Conservation (phyloP, 2,329 filamentous ascomycete genomes). For the Penicillium carneum region DNA sequence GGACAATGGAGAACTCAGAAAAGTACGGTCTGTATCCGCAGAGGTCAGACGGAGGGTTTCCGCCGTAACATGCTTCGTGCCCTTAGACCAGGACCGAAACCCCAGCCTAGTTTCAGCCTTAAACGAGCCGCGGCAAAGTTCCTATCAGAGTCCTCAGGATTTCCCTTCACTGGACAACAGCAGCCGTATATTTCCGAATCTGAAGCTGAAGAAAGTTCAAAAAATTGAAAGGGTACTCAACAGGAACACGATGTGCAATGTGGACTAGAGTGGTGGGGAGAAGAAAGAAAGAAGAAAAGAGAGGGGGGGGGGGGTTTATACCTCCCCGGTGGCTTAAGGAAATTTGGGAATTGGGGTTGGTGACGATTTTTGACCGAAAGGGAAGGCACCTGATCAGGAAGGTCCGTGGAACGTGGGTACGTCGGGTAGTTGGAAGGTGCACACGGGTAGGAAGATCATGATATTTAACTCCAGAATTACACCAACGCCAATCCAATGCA, state of each 20-base stretch:
- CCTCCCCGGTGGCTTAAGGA: not conserved
- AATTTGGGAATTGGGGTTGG: not conserved
- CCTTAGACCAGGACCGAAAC: not conserved
- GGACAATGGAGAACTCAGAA: too few relatives aligned
- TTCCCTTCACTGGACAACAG: too few relatives aligned
- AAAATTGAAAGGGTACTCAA: too few relatives aligned
- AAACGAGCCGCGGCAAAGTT: too few relatives aligned
- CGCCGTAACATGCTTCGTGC: not conserved
- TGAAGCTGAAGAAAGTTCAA: too few relatives aligned
- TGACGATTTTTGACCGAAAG: not conserved
- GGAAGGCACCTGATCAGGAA: not conserved
- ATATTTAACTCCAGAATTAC: not conserved
- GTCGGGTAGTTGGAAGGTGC: not conserved
- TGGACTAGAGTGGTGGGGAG: not conserved
- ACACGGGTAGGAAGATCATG: not conserved
- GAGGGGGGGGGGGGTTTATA: not conserved
- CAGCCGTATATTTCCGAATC: too few relatives aligned
- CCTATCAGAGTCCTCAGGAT: too few relatives aligned
- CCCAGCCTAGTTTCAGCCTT: too few relatives aligned
- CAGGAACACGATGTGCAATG: not conserved
- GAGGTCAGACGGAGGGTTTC: too few relatives aligned
- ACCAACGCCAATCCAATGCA: slow-evolving; percentile 4
- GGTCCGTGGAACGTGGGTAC: not conserved
- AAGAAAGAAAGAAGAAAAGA: not conserved
- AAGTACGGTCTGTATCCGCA: too few relatives aligned